Evolutionary conservation across 2,329 filamentous ascomycete species (phyloP).

Genomic region (Huntiella omanensis): DNA sequence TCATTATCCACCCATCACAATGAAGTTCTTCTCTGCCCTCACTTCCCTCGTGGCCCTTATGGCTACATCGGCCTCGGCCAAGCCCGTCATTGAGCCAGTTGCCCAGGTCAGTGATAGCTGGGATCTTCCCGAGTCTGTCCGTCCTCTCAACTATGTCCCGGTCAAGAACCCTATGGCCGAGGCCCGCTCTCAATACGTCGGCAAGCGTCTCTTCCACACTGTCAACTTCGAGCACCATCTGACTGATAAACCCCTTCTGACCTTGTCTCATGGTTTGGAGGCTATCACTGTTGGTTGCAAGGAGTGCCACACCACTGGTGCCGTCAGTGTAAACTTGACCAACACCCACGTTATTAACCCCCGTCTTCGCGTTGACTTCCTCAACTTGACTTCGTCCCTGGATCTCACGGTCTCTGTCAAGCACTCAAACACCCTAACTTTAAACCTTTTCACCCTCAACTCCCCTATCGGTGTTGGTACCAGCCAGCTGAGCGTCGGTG

Average conservation of each 20-base stretch:
- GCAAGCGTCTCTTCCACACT: constrained; percentile 11
- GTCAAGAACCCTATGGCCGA: constrained; percentile 9
- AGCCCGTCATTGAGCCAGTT: constrained; percentile 2
- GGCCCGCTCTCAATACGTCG: constrained; percentile 11
- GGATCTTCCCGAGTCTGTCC: constrained; percentile 4
- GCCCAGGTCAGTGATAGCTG: not conserved
- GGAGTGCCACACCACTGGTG: constrained; percentile 31
- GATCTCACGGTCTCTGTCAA: constrained; percentile 27
- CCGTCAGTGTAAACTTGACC: constrained; percentile 25
- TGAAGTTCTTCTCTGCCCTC: constrained; percentile 1
- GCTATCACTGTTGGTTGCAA: constrained; percentile 20
- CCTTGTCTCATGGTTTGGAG: not conserved
- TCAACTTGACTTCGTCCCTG: constrained; percentile 31
- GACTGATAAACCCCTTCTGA: not conserved
- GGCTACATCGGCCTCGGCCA: constrained; percentile 2
- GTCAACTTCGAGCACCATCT: constrained; percentile 8
- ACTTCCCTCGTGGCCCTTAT: constrained; percentile 2
- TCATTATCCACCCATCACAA: not conserved
- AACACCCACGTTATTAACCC: constrained; percentile 23
- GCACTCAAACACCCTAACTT: constrained; percentile 28
- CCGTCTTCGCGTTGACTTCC: constrained; percentile 27
- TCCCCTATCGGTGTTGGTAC: constrained; percentile 25
- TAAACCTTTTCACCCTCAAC: constrained; percentile 29
- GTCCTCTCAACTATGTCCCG: constrained; percentile 9
- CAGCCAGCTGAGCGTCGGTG: constrained; percentile 24